Evolutionary conservation across 805 yeast species (phyloP).

Genomic region (Wickerhamomyces pijperi): DNA sequence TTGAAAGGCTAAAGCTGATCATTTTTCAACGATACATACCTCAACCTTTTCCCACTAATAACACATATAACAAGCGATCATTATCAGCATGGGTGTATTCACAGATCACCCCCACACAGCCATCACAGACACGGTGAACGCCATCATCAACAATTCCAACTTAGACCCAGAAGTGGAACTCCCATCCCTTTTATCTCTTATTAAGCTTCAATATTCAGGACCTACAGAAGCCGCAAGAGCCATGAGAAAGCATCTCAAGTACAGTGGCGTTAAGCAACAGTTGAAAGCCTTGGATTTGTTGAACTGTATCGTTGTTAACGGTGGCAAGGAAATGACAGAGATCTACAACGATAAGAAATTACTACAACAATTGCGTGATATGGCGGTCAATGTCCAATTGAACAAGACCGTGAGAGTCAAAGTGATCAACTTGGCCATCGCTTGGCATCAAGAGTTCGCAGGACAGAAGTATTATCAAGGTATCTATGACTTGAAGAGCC

Average conservation of each 20-base stretch:
- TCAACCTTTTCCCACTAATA: too few relatives aligned
- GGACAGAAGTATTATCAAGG: constrained; percentile 38
- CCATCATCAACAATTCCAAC: constrained; percentile 25
- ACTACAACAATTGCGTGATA: constrained; percentile 47
- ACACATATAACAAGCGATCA: too few relatives aligned
- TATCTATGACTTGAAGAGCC: constrained; percentile 34
- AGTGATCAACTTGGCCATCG: constrained; percentile 38
- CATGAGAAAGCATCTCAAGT: constrained; percentile 76
- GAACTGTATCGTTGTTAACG: constrained; percentile 51
- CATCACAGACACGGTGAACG: constrained; percentile 53
- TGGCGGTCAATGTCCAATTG: constrained; percentile 32
- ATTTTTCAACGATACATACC: too few relatives aligned
- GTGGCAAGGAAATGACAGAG: constrained; percentile 23
- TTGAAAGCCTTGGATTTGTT: constrained; percentile 52
- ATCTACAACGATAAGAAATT: constrained; percentile 62
- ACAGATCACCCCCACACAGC: constrained; percentile 59
- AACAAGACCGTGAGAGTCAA: constrained; percentile 36
- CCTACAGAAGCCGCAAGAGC: constrained; percentile 81
- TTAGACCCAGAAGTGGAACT: constrained; percentile 24
- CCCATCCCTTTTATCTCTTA: constrained; percentile 22
- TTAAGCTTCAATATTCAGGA: constrained; percentile 26
- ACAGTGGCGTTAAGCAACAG: constrained; percentile 62
- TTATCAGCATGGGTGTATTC: constrained; percentile 51
- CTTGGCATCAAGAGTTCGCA: constrained; percentile 56
- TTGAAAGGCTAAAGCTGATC: too few relatives aligned